A percentile compares a stretch with the other conserved stretches of the same genome.
Evolutionary conservation across 371 early-diverging fungal genomes (phyloP).

Genomic region (Coemansia sp.): DNA sequence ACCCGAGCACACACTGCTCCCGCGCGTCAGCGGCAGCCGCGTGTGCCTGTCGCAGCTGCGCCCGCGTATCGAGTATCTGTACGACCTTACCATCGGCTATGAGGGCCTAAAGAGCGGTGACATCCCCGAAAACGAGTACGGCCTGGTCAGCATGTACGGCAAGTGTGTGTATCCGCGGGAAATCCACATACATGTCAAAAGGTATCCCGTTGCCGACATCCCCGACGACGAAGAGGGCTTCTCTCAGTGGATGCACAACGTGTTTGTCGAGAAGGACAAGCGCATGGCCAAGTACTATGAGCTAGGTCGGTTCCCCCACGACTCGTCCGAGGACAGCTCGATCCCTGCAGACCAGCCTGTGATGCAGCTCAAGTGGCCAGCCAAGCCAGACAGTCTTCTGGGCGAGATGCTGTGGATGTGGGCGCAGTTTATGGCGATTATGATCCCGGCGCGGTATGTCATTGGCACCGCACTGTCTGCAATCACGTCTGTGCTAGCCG

Average conservation of each 20-base stretch:
- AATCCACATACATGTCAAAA: constrained; percentile 76
- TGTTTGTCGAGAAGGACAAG: constrained; percentile 86
- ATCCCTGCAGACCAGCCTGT: constrained; percentile 36
- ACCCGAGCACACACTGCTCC: constrained; percentile 64
- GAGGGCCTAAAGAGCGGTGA: constrained; percentile 74
- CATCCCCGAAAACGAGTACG: constrained; percentile 75
- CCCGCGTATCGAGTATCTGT: constrained; percentile 66
- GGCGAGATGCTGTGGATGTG: constrained; percentile 38
- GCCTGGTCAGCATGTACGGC: constrained; percentile 67
- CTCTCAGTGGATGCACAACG: constrained; percentile 69
- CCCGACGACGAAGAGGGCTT: constrained; percentile 68
- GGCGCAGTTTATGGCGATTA: constrained; percentile 38
- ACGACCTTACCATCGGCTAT: constrained; percentile 85
- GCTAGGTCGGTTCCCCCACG: constrained; percentile 64
- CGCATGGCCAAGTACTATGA: constrained; percentile 78
- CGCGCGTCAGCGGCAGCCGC: constrained; percentile 75
- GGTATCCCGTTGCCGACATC: constrained; percentile 62
- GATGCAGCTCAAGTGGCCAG: constrained; percentile 16
- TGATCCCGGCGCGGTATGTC: constrained; percentile 29
- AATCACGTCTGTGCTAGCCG: neutral
- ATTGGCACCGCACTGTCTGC: constrained; percentile 5
- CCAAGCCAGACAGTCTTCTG: constrained; percentile 10
- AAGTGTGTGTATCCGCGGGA: constrained; percentile 66
- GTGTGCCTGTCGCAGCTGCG: constrained; percentile 64
- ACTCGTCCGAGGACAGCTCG: constrained; percentile 32